Percentiles rank a stretch among this genome's conserved stretches.
phyloP scores from a whole-genome alignment of 148 eudicot genomes.

The Vaccinium macrocarpon region DNA sequence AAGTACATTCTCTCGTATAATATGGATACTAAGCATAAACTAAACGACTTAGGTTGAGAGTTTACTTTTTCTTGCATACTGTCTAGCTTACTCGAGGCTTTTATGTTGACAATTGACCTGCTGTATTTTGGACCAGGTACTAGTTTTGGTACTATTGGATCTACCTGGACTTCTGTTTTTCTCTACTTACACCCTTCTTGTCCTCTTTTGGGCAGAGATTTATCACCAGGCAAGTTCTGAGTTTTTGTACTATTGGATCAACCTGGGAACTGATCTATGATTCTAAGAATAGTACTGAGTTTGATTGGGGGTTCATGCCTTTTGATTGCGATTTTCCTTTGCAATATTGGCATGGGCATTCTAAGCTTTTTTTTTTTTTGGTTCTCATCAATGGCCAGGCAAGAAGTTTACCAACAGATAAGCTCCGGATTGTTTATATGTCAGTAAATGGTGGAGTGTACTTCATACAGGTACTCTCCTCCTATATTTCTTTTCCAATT shows the following conservation, averaged over 20 bases:
- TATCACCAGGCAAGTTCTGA: constrained; percentile 84
- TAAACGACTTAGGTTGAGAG: not conserved
- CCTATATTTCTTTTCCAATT: not conserved
- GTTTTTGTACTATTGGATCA: no score
- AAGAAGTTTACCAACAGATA: constrained; percentile 77
- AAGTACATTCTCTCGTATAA: not conserved
- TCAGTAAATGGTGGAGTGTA: constrained; percentile 63
- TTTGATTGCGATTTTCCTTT: not conserved
- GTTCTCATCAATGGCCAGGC: constrained; percentile 58
- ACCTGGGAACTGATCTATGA: not conserved
- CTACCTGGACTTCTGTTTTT: constrained; percentile 88
- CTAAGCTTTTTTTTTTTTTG: constrained; percentile 5
- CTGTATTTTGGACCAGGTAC: constrained; percentile 44
- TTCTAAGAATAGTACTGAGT: not conserved
- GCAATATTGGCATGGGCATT: not conserved
- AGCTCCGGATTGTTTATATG: constrained; percentile 56
- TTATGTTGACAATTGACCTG: constrained; percentile 11
- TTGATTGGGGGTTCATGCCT: not conserved
- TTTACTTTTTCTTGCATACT: not conserved
- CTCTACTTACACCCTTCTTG: constrained; percentile 89
- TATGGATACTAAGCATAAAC: not conserved
- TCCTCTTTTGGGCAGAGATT: constrained; percentile 94
- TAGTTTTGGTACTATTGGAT: constrained; percentile 57
- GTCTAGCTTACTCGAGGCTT: not conserved
- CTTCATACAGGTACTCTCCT: constrained; percentile 61